Evolutionary conservation across 2,329 filamentous ascomycete species (phyloP).

Genomic region (Colletotrichum sp.): DNA sequence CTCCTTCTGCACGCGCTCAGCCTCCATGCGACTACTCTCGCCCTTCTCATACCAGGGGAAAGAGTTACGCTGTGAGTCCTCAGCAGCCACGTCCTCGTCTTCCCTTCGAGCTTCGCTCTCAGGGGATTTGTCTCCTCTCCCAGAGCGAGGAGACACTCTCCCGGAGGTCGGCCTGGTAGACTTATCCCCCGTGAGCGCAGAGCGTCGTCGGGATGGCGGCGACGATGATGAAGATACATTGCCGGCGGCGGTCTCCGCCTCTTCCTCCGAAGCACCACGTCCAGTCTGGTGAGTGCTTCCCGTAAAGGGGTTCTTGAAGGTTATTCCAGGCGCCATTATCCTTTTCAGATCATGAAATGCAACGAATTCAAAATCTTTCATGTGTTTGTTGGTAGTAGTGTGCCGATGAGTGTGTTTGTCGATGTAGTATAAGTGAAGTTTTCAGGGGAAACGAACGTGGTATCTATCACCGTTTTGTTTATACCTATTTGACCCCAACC

Average conservation of each 20-base stretch:
- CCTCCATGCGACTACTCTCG: not conserved
- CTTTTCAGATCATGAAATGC: not conserved
- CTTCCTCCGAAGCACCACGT: not conserved
- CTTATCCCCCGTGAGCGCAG: not conserved
- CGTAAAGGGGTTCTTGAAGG: not conserved
- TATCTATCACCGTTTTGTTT: not conserved
- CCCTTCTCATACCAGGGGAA: not conserved
- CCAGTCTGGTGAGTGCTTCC: not conserved
- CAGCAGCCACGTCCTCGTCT: not conserved
- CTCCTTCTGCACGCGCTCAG: not conserved
- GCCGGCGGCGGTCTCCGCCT: not conserved
- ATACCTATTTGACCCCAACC: not conserved
- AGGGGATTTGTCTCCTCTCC: not conserved
- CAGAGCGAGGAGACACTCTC: not conserved
- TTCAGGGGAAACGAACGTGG: not conserved
- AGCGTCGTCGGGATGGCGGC: not conserved
- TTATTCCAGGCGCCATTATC: not conserved
- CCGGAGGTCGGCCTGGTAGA: not conserved
- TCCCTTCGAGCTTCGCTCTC: not conserved
- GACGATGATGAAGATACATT: not conserved
- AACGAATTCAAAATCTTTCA: not conserved
- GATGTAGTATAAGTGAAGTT: not conserved
- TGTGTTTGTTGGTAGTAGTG: not conserved
- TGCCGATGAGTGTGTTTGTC: not conserved
- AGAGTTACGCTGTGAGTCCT: accelerated